These are phyloP conservation scores for Sphaerulina vaccinii DNA, from an alignment of 2,329 filamentous ascomycete genomes.

Conservation along the genomic window DNA sequence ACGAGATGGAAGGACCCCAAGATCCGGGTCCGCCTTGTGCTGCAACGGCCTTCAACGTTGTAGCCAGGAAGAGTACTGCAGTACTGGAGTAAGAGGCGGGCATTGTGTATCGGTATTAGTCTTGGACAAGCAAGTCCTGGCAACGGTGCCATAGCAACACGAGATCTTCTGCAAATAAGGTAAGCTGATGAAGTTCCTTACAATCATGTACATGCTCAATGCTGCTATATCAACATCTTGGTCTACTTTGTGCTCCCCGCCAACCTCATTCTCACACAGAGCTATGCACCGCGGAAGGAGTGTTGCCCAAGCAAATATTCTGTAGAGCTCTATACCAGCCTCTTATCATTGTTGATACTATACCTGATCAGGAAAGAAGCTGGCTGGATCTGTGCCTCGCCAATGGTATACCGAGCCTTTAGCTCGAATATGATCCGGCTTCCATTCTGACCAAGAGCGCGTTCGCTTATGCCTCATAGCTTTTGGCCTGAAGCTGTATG, in stretches of 20 bases:
- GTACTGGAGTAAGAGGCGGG: neutral
- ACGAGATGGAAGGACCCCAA: conserved; percentile 5
- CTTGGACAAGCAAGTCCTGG: neutral
- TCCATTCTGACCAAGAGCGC: neutral
- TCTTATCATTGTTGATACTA: neutral
- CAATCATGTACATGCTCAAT: neutral
- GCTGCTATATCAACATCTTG: conserved; percentile 6
- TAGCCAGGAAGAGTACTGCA: neutral
- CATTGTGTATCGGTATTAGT: neutral
- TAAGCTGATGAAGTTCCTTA: neutral
- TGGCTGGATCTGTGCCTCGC: conserved; percentile 2
- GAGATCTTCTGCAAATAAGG: neutral
- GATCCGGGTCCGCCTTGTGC: conserved; percentile 4
- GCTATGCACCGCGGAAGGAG: neutral
- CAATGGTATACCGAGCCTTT: conserved; percentile 8
- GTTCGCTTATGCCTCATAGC: neutral
- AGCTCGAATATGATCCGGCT: neutral
- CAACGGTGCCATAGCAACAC: neutral
- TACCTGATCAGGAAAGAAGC: conserved; percentile 4
- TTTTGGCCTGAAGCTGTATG: too few species aligned
- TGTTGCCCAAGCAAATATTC: neutral
- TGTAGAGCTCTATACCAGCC: neutral
- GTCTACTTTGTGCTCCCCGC: neutral
- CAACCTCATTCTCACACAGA: neutral
- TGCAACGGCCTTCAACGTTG: neutral